Evolutionary conservation across 2,329 filamentous ascomycete genomes (phyloP), one percentile per base, ranked within the genome.

Genomic region (Hypoxylon rubiginosum): DNA sequence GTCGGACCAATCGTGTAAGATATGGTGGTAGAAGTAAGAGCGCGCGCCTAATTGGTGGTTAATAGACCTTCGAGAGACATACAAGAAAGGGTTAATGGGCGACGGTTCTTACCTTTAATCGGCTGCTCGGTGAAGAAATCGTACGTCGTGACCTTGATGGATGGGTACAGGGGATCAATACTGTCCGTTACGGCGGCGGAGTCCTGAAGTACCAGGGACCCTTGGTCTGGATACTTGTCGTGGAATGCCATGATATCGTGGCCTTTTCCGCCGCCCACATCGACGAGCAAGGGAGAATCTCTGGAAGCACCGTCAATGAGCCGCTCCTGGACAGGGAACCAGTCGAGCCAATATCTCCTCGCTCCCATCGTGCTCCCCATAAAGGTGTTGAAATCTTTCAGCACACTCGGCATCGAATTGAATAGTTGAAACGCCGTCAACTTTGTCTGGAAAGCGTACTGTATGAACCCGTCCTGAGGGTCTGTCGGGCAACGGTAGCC

Each of bases 1-100:
- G 26, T 82, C 78, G 7, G 76, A 72, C 73, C 77, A 80, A 63
- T 81, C 77, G 50, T 81, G 79, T 3, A 81, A 58, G 13, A 80
- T 75, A 6, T 76, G 73, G 32, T 77, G 76, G 28, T 68, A 73
- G 36, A 71, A 75, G 50, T 76, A 75, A 2, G 71, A 59, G 9
- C 73, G 72, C 1, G 79, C 78, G 13, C 76, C 78, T 74, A n/a
- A n/a, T n/a, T n/a, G n/a, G n/a, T n/a, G n/a, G n/a, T n/a, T n/a
- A n/a, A n/a, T n/a, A n/a, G n/a, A n/a, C n/a, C n/a, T n/a, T n/a
- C n/a, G n/a, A n/a, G n/a, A n/a, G n/a, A n/a, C n/a, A n/a, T n/a
- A n/a, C n/a, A n/a, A n/a, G n/a, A n/a, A n/a, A n/a, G n/a, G n/a
- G n/a, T n/a, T n/a, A n/a, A n/a, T n/a, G n/a, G n/a, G n/a, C n/a